A percentile compares a stretch with the other conserved stretches of the same genome.
Evolutionary conservation across 441 rosid genomes (phyloP).

Genomic region (Pelargonium fulgidum): DNA sequence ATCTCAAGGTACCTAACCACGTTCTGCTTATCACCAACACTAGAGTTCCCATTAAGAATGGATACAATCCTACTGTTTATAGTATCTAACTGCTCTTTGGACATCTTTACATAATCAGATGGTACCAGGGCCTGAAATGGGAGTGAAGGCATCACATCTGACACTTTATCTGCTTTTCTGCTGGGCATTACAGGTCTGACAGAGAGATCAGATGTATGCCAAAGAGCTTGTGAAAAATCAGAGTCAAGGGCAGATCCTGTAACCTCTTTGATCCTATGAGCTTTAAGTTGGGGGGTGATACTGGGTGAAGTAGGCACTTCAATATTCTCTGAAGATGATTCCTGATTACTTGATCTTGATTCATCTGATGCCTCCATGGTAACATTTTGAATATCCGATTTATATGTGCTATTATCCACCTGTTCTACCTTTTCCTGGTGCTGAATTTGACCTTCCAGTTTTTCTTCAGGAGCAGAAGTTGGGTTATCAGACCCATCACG

Average conservation of each 20-base stretch:
- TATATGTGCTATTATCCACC: conserved; percentile 31
- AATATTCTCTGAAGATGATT: conserved; percentile 42
- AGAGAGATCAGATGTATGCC: conserved; percentile 94
- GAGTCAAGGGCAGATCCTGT: conserved; percentile 37
- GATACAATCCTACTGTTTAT: conserved; percentile 50
- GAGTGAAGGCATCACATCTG: conserved; percentile 57
- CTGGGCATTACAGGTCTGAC: conserved; percentile 97
- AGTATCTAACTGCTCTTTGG: conserved; percentile 68
- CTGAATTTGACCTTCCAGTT: conserved; percentile 29
- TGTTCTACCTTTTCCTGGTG: conserved; percentile 37
- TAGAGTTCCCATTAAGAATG: conserved; percentile 57
- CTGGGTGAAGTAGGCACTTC: conserved; percentile 53
- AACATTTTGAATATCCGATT: conserved; percentile 35
- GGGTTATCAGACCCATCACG: conserved; percentile 52
- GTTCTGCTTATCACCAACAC: conserved; percentile 81
- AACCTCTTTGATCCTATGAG: conserved; percentile 51
- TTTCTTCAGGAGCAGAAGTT: conserved; percentile 35
- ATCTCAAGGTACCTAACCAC: conserved; percentile 78
- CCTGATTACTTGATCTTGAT: conserved; percentile 42
- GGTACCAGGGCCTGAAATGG: conserved; percentile 68
- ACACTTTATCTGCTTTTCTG: conserved; percentile 68
- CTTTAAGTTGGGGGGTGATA: conserved; percentile 58
- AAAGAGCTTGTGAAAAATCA: conserved; percentile 58
- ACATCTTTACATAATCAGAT: conserved; percentile 65
- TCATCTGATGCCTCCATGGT: conserved; percentile 43